Base-by-base conservation (phyloP, 345 rosid species). In the Laguncularia racemosa region DNA sequence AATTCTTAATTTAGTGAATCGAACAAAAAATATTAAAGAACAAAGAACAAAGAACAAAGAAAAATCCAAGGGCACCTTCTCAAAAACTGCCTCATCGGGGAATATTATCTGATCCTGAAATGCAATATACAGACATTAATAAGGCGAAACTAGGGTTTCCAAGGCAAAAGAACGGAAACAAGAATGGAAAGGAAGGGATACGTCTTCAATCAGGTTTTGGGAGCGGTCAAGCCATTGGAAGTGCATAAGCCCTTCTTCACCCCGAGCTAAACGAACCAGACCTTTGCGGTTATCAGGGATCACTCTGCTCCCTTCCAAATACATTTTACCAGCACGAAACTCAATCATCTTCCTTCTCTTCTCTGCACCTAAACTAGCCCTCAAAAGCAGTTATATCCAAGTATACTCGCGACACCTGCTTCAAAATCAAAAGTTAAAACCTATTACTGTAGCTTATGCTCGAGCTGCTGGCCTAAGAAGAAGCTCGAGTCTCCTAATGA, bases 271-370 rank as follows among this genome's bases (percentile, higher is more conserved):
- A 63, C 96, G 96, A 67, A 93, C 76, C 66, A 93, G 88, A 43
- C 99, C 99, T 72, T 89, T 93, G 5, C 92, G 86, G 6, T 78
- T 4, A 79, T 93, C 99, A 52, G 97, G 97, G 52, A 83, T 78
- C 59, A 89, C 99, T 69, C 73, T 81, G 55, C 76, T 85, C 40
- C 93, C 95, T 71, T 89, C 95, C 53, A 85, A 64, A 58, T 54
- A 38, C 97, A 93, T 89, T 78, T 89, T 93, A 61, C 99, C 99
- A 59, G 99, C 97, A 66, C 97, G 97, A 75, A 93, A 93, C 79
- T 93, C 97, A 62, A 93, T 62, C 88, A 93, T 67, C 49, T 63
- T 68, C 64, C 82, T 91, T 21, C 44, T 33, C 40, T 33, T 33
- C 40, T 33, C 40, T 33, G 9, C 40, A 2, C 28, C 6, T 6